Evolutionary conservation across 2,329 filamentous ascomycete species (phyloP), one percentile per base, ranked within the genome.

Genomic region (Diaporthe citrichinensis): DNA sequence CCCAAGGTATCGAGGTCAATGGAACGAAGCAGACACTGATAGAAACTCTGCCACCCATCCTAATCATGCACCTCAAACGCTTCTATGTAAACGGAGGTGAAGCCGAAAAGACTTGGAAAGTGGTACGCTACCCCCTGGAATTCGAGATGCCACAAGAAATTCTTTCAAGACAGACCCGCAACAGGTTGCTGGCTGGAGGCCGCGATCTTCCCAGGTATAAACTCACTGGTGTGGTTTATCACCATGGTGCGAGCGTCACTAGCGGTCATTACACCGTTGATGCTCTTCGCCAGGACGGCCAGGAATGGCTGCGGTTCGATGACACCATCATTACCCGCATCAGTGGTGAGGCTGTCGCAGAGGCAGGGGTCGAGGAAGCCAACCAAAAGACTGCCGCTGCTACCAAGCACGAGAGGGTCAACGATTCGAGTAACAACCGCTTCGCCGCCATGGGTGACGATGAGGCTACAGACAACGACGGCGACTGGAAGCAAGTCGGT

Each of bases 221-320:
- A 68, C 90, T 99, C 20, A 97, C 93, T 77, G 94, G 93, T 28
- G 97, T 98, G 41, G 95, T 99, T 31, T 99, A 99, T 82, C 97
- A 99, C 81, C 97, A 99, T 80, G 97, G 97, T 76, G 98, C 98
- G 87, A 98, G 97, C 80, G 97, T 97, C 49, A 97, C 94, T 78
- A 96, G 95, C 71, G 97, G 97, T 4, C 97, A 99, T 84, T 99
- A 99, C 84, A 99, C 97, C 1, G 96, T 97, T n/a, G 97, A 99
- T 83, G 94, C 98, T 55, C 92, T 96, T 75, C 93, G 97, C 71
- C 96, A 98, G 84, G 97, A 99, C 82, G 95, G 94, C n/a, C 91
- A 91, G 31, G 96, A 98, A 84, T 99, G 97, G 97, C 94, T 99
- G 74, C 94, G 96, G 73, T 91, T 99, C 79, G 97, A 99, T 80